Evolutionary conservation across 768 basidiomycete species (phyloP), one percentile per base, ranked within the genome.

Genomic region (Gloeophyllum trabeum): DNA sequence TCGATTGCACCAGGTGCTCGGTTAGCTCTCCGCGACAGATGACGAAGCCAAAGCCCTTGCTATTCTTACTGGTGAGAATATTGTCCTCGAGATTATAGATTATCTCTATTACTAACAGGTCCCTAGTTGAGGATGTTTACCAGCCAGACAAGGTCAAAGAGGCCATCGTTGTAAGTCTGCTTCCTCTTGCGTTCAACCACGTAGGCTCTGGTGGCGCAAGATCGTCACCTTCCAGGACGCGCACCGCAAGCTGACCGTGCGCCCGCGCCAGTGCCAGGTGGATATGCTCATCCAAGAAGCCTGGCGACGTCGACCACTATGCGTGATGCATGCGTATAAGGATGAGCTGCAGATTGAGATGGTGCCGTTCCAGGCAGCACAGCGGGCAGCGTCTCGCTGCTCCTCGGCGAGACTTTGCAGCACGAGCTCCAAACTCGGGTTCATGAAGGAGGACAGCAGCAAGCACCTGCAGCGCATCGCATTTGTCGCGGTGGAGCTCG

Each of bases 161-260:
- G 59, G 89, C 92, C 4, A 73, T 83, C 75, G 96, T 60, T 99
- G 89, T 93, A 55, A 59, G 81, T 60, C 16, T 4, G 18, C 25
- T 7, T 14, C n/a, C n/a, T 40, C 4, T 6, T 28, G 24, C 2
- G 32, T 16, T 3, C 14, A 22, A 5, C 12, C 38, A 41, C 50
- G 22, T 46, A 99, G 98, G 61, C 71, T 99, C 47, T 79, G 94
- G 6, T 98, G 96, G 96, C 71, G 79, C 53, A 90, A 86, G 58
- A 90, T 99, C 30, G 94, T 98, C 49, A 96, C 93, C 13, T 99
- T 99, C 79, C 92, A 94, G 62, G 96, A 92, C 16, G 96, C 96
- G 13, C 96, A 99, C 60, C 83, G 96, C 41, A 96, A 99, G 60
- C 75, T 99, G 35, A 98, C 96, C 24, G 84, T 99, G 44, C 88